A percentile compares a stretch with the other conserved stretches of the same genome.
Conservation (phyloP, 495 filamentous ascomycete species). For the Cladorrhinum samala region DNA sequence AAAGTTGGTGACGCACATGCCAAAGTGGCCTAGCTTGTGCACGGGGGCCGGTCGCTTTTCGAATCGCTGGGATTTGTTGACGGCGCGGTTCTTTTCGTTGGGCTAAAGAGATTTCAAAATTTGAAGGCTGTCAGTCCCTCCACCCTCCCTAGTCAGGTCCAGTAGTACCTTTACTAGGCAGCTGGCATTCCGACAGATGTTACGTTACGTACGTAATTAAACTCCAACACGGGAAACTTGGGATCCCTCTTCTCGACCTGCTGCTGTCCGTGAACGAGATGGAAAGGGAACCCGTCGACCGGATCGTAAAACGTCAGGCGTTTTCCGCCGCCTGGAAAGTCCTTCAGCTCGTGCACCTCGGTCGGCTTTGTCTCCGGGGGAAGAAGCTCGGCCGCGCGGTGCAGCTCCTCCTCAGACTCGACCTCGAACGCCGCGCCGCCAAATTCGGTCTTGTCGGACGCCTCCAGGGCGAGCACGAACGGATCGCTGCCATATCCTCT, state of each 20-base stretch:
- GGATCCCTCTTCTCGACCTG: conserved; percentile 28
- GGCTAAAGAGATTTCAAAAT: conserved; percentile 32
- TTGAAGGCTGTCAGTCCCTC: too few species aligned
- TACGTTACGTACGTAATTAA: conserved; percentile 42
- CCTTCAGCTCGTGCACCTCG: conserved; percentile 44
- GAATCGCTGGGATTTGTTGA: conserved; percentile 47
- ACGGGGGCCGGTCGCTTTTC: conserved; percentile 60
- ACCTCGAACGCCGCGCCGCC: conserved; percentile 50
- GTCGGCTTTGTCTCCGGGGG: conserved; percentile 38
- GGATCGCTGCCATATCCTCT: conserved; percentile 57
- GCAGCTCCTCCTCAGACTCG: conserved; percentile 51
- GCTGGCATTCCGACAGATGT: background rate
- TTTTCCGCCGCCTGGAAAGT: conserved; percentile 54
- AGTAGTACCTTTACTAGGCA: too few species aligned
- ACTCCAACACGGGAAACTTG: conserved; percentile 39
- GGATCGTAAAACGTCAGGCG: conserved; percentile 53
- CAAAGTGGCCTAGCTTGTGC: conserved; percentile 73
- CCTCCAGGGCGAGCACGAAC: conserved; percentile 47
- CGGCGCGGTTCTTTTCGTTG: conserved; percentile 41
- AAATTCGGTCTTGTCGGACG: conserved; percentile 45
- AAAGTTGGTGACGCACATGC: conserved; percentile 57
- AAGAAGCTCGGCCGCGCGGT: conserved; percentile 36
- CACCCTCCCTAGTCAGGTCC: too few species aligned
- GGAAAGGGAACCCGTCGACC: conserved; percentile 52
- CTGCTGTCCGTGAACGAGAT: conserved; percentile 52